Base-by-base conservation (phyloP, 1,284 basidiomycete genomes). In the Malassezia brasiliensis region DNA sequence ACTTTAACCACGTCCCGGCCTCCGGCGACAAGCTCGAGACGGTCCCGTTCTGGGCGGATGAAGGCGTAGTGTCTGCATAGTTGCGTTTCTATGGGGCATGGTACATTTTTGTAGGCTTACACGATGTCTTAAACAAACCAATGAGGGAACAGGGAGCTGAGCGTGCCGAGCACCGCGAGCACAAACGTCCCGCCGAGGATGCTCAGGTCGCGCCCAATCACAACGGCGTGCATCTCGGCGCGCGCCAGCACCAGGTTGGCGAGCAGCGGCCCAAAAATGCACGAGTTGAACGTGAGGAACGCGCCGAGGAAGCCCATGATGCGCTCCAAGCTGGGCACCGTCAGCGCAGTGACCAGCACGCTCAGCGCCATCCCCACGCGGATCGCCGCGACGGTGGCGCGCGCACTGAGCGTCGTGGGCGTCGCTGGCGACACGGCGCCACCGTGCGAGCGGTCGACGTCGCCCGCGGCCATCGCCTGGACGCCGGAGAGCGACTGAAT, bases 231-330 rank as follows among this genome's bases (percentile, higher is more conserved):
- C 14, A 39, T 61, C 41, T 54, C 58, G 47, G 6, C 25, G 15
- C 6, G 41, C 36, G 68, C 66, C 19, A 73, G 56, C 32, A 56
- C 56, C 14, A 73, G 30, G 25, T 63, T 63, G 8, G 69, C 70
- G 15, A 70, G 38, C 15, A 72, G 34, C 0, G 71, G 71, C 7
- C 71, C 71, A 39, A 72, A 63, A 15, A 74, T 68, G 46, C 71
- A 74, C 1, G 69, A 82, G 62, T 86, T 77, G 71, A 91, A 91
- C 0, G 88, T 85, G 35, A 85, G 83, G 74, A 90, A 90, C 1
- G 74, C 84, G 4, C 90, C 90, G 35, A 93, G 78, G 74, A 91
- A 88, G 12, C 86, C 86, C 88, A 96, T 91, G 72, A 90, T 81
- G 20, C 84, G 81, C 62, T 85, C 85, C 72, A 96, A 94, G 52